Conservation (phyloP, 306 rosid species). For the Corylus americana region DNA sequence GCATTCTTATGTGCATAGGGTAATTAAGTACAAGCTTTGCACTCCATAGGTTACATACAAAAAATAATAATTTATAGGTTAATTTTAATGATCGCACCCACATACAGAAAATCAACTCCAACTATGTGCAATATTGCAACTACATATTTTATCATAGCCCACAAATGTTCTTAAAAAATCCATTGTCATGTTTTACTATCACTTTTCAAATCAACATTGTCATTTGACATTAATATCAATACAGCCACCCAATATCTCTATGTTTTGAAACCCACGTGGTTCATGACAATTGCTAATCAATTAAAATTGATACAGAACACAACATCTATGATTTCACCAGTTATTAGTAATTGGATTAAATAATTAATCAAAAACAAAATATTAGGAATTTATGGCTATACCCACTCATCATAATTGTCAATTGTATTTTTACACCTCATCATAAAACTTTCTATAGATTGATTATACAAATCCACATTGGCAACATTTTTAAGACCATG, state of each 20-base stretch:
- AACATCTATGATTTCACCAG: not conserved
- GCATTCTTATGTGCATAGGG: not conserved
- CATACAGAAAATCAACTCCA: not conserved
- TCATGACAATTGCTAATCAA: not conserved
- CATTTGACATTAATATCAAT: not conserved
- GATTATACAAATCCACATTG: not conserved
- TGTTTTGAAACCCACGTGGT: not conserved
- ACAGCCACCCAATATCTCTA: not conserved
- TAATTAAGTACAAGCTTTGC: not conserved
- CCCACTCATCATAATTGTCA: not conserved
- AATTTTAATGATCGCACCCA: no score
- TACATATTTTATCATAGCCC: not conserved
- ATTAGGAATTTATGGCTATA: not conserved
- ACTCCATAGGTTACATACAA: not conserved
- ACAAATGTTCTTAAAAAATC: not conserved
- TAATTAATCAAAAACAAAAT: not conserved
- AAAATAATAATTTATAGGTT: not conserved
- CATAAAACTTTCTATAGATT: not conserved
- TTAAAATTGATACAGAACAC: not conserved
- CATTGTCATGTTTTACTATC: not conserved
- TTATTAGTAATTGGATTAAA: not conserved
- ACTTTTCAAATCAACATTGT: not conserved
- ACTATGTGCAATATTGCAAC: not conserved
- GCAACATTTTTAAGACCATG: not conserved
- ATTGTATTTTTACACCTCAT: not conserved